Base-by-base conservation (phyloP, 257 asterid species). In the Fraxinus cuspidata region DNA sequence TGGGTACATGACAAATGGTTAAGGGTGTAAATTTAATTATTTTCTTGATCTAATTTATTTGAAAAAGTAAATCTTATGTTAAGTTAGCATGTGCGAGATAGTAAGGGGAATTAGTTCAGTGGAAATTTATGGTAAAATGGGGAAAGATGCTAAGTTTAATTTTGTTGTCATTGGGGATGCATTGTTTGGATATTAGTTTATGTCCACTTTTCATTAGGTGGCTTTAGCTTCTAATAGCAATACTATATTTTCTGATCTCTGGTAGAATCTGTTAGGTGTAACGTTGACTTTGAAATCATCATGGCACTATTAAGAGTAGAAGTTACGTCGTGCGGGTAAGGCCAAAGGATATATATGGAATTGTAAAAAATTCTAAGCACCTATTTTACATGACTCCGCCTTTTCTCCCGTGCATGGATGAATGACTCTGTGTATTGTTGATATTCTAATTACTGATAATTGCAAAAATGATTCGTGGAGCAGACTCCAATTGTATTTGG, bases 371-470 rank as follows among this genome's bases (percentile, higher is more conserved):
- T 15, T 23, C 25, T 2, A 60, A 38, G 69, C 73, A 23, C 28
- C 5, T 71, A 5, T 38, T 69, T n/a, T 19, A 10, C 68, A 18
- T 32, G 63, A 37, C 32, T 0, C 25, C 32, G 51, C 71, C 2
- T 37, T 66, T 71, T 25, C 65, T 49, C 38, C 11, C 64, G 18
- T 8, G 37, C 32, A 49, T 78, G 75, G 78, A 58, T 66, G 29
- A 31, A 63, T 63, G 32, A 63, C 2, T 58, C 7, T 63, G 16
- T 10, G 25, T 63, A 9, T 25, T 25, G 69, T 56, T 7, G 34
- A 27, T 25, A 34, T 10, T 63, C 18, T 63, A 21, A 63, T 63
- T 63, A 63, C 12, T 10, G 69, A 15, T 23, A 21, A 60, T 23
- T 6, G 15, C 16, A 31, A 25, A 9, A 63, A 23, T 34, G 19